Evolutionary conservation across 129 eudicot species (phyloP).

Genomic region (Flaveria brownii): DNA sequence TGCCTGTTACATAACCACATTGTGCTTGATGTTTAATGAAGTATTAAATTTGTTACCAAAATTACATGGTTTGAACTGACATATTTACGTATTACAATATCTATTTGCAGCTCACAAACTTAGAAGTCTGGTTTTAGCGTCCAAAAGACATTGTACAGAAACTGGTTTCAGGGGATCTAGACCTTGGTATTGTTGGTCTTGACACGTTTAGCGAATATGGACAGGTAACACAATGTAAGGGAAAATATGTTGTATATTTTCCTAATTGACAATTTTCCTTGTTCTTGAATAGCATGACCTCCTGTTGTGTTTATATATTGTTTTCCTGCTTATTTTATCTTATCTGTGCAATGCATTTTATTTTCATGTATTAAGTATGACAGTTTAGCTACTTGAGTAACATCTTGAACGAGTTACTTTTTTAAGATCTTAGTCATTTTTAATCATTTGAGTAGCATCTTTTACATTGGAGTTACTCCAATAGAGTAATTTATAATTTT

Average conservation of each 20-base stretch:
- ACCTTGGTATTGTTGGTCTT: constrained; percentile 91
- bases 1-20: background rate
- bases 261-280: background rate
- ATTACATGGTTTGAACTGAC: constrained; percentile 21
- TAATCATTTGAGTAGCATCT: constrained; percentile 6
- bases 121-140: constrained; percentile 95
- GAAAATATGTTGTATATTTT: constrained; percentile 17
- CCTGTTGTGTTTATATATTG: constrained; percentile 1
- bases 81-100: background rate
- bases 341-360: constrained; percentile 6
- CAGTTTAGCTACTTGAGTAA: constrained; percentile 15
- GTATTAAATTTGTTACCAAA: background rate
- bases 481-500: background rate
- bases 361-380: background rate
- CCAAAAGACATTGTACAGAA: constrained; percentile 88
- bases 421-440: background rate
- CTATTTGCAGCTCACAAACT: constrained; percentile 63
- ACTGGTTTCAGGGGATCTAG: constrained; percentile 88
- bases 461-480: background rate
- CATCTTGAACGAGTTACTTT: background rate
- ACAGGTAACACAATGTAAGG: constrained; percentile 56
- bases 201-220: constrained; percentile 80
- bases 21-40: constrained; percentile 5
- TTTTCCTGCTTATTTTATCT: background rate
- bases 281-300: constrained; percentile 11